phyloP scores from a whole-genome alignment of 192 early-diverging fungal species.

The Endogone sp. region DNA sequence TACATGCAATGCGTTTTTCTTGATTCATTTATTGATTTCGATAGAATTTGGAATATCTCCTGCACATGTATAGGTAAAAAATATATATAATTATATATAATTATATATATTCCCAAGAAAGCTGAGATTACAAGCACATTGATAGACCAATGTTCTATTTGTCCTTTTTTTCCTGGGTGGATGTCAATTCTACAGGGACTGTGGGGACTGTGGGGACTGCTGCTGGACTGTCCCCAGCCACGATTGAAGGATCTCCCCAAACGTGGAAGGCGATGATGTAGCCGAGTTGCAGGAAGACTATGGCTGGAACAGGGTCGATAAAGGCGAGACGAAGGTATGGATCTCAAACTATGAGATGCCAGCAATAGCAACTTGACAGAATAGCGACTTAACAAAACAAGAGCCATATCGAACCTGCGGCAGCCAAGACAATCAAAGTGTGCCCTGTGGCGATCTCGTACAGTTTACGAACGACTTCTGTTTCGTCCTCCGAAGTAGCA shows the following conservation, averaged over 20 bases:
- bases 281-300: not conserved
- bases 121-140: no score
- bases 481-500: not conserved
- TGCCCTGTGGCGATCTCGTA: not conserved
- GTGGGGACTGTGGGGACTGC: not conserved
- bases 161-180: not conserved
- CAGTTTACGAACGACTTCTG: not conserved
- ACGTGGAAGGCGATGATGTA: not conserved
- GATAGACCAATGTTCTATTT: not conserved
- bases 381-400: not conserved
- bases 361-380: not conserved
- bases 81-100: no score
- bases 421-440: not conserved
- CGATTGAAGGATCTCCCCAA: not conserved
- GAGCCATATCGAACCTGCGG: not conserved
- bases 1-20: no score
- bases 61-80: no score
- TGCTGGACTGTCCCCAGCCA: no score
- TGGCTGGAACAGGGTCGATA: not conserved
- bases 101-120: no score
- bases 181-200: not conserved
- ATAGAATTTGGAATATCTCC: no score
- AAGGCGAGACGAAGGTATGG: not conserved
- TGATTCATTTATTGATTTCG: no score
- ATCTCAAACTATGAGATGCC: not conserved